phyloP scores from a whole-genome alignment of 176 grass and related monocot genomes.

The Raddia guianensis region DNA sequence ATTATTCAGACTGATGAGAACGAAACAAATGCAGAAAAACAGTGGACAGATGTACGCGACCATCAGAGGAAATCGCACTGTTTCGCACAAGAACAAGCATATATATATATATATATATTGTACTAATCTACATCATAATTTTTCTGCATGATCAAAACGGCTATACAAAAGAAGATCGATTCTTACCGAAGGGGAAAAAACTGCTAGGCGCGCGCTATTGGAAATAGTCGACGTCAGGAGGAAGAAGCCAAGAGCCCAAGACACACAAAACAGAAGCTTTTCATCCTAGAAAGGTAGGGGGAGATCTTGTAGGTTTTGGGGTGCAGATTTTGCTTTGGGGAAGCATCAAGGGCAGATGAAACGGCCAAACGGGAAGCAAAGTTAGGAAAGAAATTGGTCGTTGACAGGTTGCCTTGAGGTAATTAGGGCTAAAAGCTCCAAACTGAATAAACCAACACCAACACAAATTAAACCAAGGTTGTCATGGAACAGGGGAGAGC shows the following conservation, averaged over 20 bases:
- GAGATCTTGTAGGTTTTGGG: background rate
- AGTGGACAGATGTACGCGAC: conserved; percentile 14
- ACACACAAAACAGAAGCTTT: background rate
- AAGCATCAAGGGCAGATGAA: background rate
- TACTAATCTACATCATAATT: conserved; percentile 18
- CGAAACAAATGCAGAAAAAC: background rate
- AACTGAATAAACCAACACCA: conserved; percentile 27
- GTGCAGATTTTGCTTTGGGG: background rate
- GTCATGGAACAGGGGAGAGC: conserved; percentile 2
- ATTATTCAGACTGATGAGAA: background rate
- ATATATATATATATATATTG: background rate
- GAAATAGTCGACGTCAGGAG: background rate
- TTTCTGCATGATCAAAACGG: background rate
- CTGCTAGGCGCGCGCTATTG: too few relatives aligned
- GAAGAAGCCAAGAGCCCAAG: too few relatives aligned
- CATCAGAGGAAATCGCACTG: background rate
- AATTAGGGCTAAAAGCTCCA: conserved; percentile 1
- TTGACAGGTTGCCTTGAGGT: conserved; percentile 42
- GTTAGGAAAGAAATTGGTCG: conserved; percentile 13
- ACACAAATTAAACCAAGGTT: conserved; percentile 32
- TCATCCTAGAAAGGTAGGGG: background rate
- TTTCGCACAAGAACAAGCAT: conserved; percentile 5
- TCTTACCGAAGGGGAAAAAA: background rate
- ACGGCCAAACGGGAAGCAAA: background rate
- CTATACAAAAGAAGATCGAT: background rate